Percentiles rank a stretch among this genome's conserved stretches.
phyloP scores from a whole-genome alignment of 164 flowering plant species.

The Tetrastigma voinierianum region DNA sequence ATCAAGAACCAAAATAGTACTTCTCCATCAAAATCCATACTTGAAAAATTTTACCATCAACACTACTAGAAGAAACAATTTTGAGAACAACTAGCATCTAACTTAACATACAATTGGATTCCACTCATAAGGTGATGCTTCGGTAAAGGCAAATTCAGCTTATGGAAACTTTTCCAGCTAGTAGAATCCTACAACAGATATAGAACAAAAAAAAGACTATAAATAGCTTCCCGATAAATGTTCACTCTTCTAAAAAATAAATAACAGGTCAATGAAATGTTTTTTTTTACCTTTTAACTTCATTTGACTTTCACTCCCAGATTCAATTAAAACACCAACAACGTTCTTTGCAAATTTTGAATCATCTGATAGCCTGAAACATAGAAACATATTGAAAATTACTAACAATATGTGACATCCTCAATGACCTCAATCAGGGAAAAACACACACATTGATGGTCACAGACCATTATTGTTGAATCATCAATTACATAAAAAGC shows the following conservation, averaged over 20 bases:
- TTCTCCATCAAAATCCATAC: not conserved
- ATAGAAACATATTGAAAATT: slow-evolving; percentile 3
- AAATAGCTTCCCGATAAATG: slow-evolving; percentile 2
- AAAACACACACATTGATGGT: not conserved
- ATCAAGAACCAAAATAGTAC: too few relatives aligned
- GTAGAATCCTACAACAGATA: slow-evolving; percentile 68
- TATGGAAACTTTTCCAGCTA: slow-evolving; percentile 81
- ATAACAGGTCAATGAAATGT: slow-evolving; percentile 2
- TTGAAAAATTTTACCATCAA: not conserved
- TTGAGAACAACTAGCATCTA: slow-evolving; percentile 3
- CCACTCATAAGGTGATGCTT: slow-evolving; percentile 65
- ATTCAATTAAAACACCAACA: slow-evolving; percentile 82
- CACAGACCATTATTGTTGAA: too few relatives aligned
- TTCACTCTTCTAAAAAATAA: not conserved
- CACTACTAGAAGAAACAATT: slow-evolving; percentile 1
- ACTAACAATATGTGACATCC: not conserved
- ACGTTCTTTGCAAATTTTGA: slow-evolving; percentile 49
- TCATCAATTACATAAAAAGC: too few relatives aligned
- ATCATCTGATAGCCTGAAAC: slow-evolving; percentile 61
- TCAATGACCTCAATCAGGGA: not conserved
- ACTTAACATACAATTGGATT: slow-evolving; percentile 70
- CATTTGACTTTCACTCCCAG: slow-evolving; percentile 26
- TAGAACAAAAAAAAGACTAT: not conserved
- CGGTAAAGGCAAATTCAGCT: slow-evolving; percentile 79
- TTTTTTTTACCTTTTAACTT: slow-evolving; percentile 43